phyloP scores from a whole-genome alignment of 768 basidiomycete genomes.

The Artomyces pyxidatus region DNA sequence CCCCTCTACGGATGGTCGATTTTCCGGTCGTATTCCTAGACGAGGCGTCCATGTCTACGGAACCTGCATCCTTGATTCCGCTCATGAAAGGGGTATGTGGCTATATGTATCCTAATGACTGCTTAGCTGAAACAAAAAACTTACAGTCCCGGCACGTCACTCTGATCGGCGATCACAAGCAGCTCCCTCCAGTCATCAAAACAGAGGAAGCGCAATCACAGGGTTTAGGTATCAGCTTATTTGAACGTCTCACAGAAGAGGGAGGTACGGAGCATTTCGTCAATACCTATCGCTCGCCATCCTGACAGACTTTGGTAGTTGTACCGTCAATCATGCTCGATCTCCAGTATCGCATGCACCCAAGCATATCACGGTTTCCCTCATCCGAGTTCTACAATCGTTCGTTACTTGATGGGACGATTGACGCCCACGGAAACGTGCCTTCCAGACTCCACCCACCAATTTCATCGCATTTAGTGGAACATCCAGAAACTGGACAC shows the following conservation, averaged over 20 bases:
- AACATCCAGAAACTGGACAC: conserved; percentile 29
- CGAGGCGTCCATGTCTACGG: conserved; percentile 95
- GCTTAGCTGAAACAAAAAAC: conserved; percentile 11
- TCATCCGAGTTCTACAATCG: conserved; percentile 74
- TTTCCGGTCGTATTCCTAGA: conserved; percentile 93
- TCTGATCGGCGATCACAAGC: conserved; percentile 96
- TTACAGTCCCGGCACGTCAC: conserved; percentile 70
- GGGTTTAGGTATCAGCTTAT: conserved; percentile 75
- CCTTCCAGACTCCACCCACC: conserved; percentile 53
- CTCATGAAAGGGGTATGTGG: conserved; percentile 86
- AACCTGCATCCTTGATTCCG: conserved; percentile 85
- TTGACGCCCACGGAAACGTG: conserved; percentile 40
- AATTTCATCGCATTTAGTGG: conserved; percentile 40
- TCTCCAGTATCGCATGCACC: conserved; percentile 96
- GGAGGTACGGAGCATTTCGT: conserved; percentile 42
- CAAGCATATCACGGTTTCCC: conserved; percentile 81
- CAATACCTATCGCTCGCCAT: too few species aligned
- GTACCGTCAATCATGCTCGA: conserved; percentile 91
- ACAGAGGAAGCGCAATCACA: conserved; percentile 65
- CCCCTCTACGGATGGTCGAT: conserved; percentile 61
- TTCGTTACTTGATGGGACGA: conserved; percentile 67
- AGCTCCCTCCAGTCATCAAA: conserved; percentile 82
- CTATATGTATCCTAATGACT: conserved; percentile 6
- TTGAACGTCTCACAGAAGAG: conserved; percentile 84
- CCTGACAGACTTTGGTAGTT: conserved; percentile 29